phyloP scores from a whole-genome alignment of 495 filamentous ascomycete genomes.

The Aspergillus hancockii region DNA sequence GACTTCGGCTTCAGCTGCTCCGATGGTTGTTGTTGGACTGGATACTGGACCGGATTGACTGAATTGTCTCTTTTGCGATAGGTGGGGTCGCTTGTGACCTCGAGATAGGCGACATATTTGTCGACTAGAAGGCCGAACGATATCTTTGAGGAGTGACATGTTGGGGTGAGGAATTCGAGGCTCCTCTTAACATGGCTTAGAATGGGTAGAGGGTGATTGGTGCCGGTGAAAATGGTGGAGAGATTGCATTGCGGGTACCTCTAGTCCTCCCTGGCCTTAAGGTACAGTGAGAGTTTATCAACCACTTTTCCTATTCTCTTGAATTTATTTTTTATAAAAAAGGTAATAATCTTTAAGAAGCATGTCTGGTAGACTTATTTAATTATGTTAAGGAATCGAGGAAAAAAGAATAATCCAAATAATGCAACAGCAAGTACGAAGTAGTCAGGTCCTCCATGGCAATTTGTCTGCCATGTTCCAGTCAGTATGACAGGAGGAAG shows the following conservation, averaged over 20 bases:
- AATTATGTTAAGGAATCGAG: no score
- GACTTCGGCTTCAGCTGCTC: conserved; percentile 46
- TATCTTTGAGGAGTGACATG: conserved; percentile 31
- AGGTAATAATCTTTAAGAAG: no score
- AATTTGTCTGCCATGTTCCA: no score
- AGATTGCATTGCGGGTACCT: conserved; percentile 4
- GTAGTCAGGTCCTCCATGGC: no score
- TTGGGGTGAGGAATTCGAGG: background rate
- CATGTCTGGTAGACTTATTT: no score
- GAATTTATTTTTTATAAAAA: no score
- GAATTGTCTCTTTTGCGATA: conserved; percentile 25
- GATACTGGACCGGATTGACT: conserved; percentile 22
- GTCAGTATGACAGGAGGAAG: no score
- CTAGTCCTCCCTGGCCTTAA: no score
- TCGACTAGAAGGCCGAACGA: conserved; percentile 21
- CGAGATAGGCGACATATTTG: conserved; percentile 19
- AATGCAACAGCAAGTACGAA: no score
- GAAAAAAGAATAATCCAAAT: no score
- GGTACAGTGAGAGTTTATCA: no score
- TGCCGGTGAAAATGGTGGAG: background rate
- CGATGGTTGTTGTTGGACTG: conserved; percentile 23
- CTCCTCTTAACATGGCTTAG: background rate
- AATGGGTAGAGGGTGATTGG: conserved; percentile 1
- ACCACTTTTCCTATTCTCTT: no score
- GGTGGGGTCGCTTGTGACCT: conserved; percentile 7